These are phyloP conservation scores for Penicillium vulpinum DNA, from an alignment of 2,329 filamentous ascomycete genomes.

Conservation along the genomic window DNA sequence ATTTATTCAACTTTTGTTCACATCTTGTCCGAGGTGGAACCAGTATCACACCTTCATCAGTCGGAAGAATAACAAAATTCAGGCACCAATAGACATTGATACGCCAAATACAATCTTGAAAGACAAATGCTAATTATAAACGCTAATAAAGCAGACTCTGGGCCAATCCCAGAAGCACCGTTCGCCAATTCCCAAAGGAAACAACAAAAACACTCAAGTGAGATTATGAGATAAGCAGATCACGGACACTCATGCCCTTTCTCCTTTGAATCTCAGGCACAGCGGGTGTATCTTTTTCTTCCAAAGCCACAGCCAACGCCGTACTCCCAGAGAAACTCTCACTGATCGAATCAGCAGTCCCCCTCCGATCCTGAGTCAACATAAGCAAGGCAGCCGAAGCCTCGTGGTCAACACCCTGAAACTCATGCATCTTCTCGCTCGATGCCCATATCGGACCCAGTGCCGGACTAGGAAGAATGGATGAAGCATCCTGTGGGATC, in stretches of 20 bases:
- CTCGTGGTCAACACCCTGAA: constrained; percentile 63
- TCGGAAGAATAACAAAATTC: background rate
- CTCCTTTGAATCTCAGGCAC: constrained; percentile 31
- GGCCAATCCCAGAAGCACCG: background rate
- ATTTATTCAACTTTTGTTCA: background rate
- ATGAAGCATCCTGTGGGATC: constrained; percentile 27
- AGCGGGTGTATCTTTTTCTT: constrained; percentile 7
- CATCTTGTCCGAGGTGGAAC: background rate
- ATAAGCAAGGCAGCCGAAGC: constrained; percentile 84
- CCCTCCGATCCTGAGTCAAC: constrained; percentile 76
- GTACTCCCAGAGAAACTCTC: constrained; percentile 20
- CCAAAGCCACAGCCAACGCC: background rate
- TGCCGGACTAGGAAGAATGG: constrained; percentile 40
- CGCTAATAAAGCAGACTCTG: background rate
- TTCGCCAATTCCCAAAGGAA: background rate
- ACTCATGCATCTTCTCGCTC: constrained; percentile 24
- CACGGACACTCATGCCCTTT: constrained; percentile 57
- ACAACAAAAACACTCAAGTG: background rate
- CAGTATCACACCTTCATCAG: background rate
- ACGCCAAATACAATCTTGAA: background rate
- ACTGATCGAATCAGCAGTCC: constrained; percentile 39
- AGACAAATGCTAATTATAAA: background rate
- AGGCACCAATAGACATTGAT: background rate
- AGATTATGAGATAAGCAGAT: constrained; percentile 53
- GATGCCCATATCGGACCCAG: constrained; percentile 30